Conservation (phyloP, 805 yeast genomes). For the Groenewaldozyma salmanticensis region DNA sequence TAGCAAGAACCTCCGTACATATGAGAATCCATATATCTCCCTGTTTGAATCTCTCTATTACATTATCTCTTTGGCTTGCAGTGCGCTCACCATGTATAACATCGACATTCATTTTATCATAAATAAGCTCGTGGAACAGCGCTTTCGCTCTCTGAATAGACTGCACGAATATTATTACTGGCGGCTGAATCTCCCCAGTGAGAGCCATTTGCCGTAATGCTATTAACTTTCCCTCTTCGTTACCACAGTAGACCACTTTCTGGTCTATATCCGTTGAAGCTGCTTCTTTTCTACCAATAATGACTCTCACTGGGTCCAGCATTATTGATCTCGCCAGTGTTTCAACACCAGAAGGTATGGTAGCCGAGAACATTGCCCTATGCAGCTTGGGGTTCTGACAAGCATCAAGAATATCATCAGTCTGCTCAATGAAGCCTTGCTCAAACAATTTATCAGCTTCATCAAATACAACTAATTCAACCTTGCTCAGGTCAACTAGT, state of each 20-base stretch:
- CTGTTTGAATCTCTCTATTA: slow-evolving; percentile 70
- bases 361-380: slow-evolving; percentile 86
- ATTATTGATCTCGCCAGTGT: slow-evolving; percentile 77
- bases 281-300: slow-evolving; percentile 89
- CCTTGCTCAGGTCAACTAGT: slow-evolving; percentile 48
- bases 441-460: slow-evolving; percentile 90
- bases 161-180: slow-evolving; percentile 85
- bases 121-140: slow-evolving; percentile 80
- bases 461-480: slow-evolving; percentile 77
- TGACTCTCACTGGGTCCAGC: slow-evolving; percentile 76
- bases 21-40: slow-evolving; percentile 96
- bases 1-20: slow-evolving; percentile 89
- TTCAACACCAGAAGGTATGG: slow-evolving; percentile 89
- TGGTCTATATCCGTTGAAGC: slow-evolving; percentile 81
- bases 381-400: slow-evolving; percentile 39
- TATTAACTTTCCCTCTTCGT: slow-evolving; percentile 88
- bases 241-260: slow-evolving; percentile 75
- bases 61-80: slow-evolving; percentile 73
- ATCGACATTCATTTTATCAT: slow-evolving; percentile 87
- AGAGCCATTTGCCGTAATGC: slow-evolving; percentile 83
- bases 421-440: slow-evolving; percentile 73
- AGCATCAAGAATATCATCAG: slow-evolving; percentile 68
- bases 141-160: slow-evolving; percentile 92
- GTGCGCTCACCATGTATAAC: slow-evolving; percentile 95
- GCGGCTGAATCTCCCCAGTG: slow-evolving; percentile 78